Base-by-base conservation (phyloP, 1,284 basidiomycete genomes). In the Pyrrhoderma noxium region DNA sequence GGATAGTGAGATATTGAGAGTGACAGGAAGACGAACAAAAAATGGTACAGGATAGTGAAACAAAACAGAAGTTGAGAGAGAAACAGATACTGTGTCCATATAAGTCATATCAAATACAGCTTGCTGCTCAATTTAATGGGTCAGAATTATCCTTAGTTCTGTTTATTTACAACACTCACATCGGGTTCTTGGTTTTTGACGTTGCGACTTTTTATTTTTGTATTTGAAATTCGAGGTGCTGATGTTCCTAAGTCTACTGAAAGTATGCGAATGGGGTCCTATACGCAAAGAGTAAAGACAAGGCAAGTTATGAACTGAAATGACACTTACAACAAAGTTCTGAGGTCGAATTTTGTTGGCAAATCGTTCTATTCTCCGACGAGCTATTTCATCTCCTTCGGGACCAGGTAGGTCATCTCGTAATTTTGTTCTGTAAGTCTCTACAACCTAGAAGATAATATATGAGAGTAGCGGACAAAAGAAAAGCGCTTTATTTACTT, bases 41-140 rank as follows among this genome's bases (percentile, higher is more conserved):
- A 81, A 80, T 1, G 82, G 67, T 66, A 82, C 79, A 11, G 87
- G 88, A 60, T 90, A 89, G 63, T 90, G 89, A 67, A 90, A 86
- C 21, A 90, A 68, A 59, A 87, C 85, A 19, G 86, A 84, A 0
- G 88, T 90, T 27, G 88, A 89, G 21, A 91, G 71, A 1, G 87
- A 86, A 35, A 89, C 67, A 2, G 87, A 89, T 40, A 86, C 56
- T 5, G 75, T 77, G 61, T 90, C 88, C 5, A 71, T 74, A 61
- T 91, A 91, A 23, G 71, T 70, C 60, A 86, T 70, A 60, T 81
- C 80, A 53, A 85, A 79, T 65, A 81, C 77, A 56, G 72, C 74
- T 58, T 75, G 71, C 79, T 82, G 59, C 21, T 54, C 42, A 16
- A 49, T 21, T 22, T 53, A 49, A 37, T n/a, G n/a, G n/a, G n/a